Conservation (phyloP, 2,329 filamentous ascomycete genomes). For the Mycosphaerella arachidis region DNA sequence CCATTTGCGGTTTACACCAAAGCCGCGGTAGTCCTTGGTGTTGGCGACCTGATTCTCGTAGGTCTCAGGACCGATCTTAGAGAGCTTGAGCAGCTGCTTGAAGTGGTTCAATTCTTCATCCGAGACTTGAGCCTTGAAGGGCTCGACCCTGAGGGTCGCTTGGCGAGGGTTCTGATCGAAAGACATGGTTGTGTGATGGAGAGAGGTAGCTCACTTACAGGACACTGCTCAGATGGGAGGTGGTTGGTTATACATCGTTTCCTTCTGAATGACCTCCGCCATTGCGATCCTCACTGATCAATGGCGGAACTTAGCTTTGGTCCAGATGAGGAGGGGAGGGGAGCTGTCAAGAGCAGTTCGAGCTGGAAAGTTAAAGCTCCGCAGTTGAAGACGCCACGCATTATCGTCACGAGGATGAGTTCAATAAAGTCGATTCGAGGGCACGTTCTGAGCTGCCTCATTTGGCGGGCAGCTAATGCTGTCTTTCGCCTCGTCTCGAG, state of each 20-base stretch:
- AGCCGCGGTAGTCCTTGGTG: slow-evolving; percentile 31
- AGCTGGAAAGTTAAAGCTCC: not conserved
- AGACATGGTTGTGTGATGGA: slow-evolving; percentile 15
- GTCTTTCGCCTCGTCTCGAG: not conserved
- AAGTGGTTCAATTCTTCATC: slow-evolving; percentile 9
- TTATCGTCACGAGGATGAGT: not conserved
- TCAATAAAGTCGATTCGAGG: not conserved
- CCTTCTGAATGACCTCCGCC: not conserved
- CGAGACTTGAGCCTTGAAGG: slow-evolving; percentile 37
- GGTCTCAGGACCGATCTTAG: slow-evolving; percentile 45
- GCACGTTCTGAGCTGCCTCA: not conserved
- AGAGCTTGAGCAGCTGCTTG: slow-evolving; percentile 39
- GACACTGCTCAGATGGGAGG: not conserved
- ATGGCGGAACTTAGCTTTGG: not conserved
- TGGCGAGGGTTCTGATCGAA: slow-evolving; percentile 33
- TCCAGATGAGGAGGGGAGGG: not conserved
- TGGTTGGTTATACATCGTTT: not conserved
- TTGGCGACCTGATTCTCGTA: slow-evolving; percentile 47
- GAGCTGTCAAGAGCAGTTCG: not conserved
- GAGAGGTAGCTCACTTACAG: not conserved
- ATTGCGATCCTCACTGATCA: not conserved
- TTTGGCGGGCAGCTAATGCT: not conserved
- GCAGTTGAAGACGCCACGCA: not conserved
- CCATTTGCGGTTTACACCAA: slow-evolving; percentile 47
- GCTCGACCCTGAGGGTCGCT: slow-evolving; percentile 35